Conservation (phyloP, 192 early-diverging fungal genomes). For the Linnemannia hyalina region DNA sequence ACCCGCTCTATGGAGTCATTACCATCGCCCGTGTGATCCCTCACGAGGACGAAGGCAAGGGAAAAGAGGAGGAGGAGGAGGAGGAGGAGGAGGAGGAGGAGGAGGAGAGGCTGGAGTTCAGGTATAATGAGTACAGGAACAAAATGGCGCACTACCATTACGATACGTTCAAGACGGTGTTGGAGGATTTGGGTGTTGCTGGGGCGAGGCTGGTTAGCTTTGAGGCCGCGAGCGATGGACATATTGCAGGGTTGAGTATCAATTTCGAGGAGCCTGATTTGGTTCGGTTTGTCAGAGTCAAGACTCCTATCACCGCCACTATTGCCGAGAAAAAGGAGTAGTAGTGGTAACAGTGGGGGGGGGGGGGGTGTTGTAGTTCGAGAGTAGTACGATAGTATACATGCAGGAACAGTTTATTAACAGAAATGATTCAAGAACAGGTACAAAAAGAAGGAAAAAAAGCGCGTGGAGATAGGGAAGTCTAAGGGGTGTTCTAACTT, state of each 20-base stretch:
- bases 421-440: no score
- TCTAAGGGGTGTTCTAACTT: neutral
- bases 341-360: neutral
- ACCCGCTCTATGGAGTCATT: neutral
- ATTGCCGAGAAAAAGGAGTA: neutral
- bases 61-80: no score
- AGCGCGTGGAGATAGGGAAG: neutral
- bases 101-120: neutral
- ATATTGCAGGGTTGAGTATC: neutral
- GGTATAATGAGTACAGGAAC: neutral
- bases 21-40: neutral
- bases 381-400: neutral
- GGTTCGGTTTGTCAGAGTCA: neutral
- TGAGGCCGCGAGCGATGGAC: neutral
- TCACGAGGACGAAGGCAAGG: neutral
- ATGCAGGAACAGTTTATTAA: neutral
- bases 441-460: neutral
- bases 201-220: neutral
- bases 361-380: neutral
- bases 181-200: neutral
- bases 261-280: neutral
- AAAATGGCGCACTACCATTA: slow-evolving; percentile 16
- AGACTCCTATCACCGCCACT: neutral
- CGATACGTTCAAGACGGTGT: slow-evolving; percentile 4
- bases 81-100: neutral